These are phyloP conservation scores for Rhodamnia argentea DNA, from an alignment of 345 rosid genomes.

Conservation along the genomic window DNA sequence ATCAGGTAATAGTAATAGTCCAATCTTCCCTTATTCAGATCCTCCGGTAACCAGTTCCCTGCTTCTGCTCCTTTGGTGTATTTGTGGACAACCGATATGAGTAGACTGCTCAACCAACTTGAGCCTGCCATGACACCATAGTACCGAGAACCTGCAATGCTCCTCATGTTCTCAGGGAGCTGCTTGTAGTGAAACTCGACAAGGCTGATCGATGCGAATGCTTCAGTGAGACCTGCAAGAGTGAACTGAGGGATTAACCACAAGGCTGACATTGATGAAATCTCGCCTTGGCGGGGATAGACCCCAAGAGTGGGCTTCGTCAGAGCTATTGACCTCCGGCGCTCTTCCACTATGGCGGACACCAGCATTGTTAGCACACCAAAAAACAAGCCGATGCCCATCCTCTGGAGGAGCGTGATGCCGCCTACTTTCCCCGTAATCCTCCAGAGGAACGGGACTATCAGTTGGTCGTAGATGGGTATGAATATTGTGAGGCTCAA, in stretches of 20 bases:
- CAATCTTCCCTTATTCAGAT: conserved; percentile 40
- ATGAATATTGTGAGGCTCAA: conserved; percentile 25
- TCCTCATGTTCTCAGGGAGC: conserved; percentile 56
- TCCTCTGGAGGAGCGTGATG: conserved; percentile 35
- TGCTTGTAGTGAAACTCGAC: conserved; percentile 44
- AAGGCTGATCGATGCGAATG: conserved; percentile 22
- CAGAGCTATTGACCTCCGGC: conserved; percentile 25
- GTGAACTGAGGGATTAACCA: conserved; percentile 35
- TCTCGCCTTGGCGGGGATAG: conserved; percentile 22
- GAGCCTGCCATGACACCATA: conserved; percentile 31
- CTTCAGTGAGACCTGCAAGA: conserved; percentile 33
- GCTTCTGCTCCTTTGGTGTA: conserved; percentile 10
- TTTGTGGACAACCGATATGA: conserved; percentile 26
- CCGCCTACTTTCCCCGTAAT: conserved; percentile 35
- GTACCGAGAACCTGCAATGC: conserved; percentile 36
- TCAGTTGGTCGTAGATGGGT: conserved; percentile 30
- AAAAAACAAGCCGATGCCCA: conserved; percentile 24
- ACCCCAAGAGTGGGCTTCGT: conserved; percentile 28
- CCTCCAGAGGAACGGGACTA: conserved; percentile 22
- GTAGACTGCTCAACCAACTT: conserved; percentile 25
- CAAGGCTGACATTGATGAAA: conserved; percentile 36
- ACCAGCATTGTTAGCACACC: conserved; percentile 21
- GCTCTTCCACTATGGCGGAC: conserved; percentile 26
- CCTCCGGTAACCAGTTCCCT: conserved; percentile 42
- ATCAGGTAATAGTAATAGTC: conserved; percentile 31